These are phyloP conservation scores for Suhomyces pyralidae DNA, from an alignment of 805 yeast species.

Conservation along the genomic window DNA sequence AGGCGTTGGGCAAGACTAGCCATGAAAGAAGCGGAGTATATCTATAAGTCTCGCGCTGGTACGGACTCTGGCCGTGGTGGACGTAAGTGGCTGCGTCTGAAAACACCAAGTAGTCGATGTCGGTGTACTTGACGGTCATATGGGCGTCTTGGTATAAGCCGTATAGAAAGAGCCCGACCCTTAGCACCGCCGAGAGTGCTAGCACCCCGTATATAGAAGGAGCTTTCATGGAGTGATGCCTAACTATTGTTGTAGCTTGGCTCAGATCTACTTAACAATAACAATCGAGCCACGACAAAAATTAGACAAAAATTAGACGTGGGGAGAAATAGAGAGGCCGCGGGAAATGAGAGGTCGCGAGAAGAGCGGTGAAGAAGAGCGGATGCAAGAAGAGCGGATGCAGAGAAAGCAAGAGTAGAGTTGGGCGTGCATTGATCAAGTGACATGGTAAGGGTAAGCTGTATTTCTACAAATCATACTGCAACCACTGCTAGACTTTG, in stretches of 20 bases:
- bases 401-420: too few relatives aligned
- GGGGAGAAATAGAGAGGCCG: too few relatives aligned
- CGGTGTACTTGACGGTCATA: slow-evolving; percentile 84
- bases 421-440: too few relatives aligned
- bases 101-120: slow-evolving; percentile 90
- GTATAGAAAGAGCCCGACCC: slow-evolving; percentile 66
- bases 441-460: too few relatives aligned
- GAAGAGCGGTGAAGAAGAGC: too few relatives aligned
- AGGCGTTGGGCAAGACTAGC: slow-evolving; percentile 69
- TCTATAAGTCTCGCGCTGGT: slow-evolving; percentile 80
- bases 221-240: neutral
- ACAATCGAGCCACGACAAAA: neutral
- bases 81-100: slow-evolving; percentile 86
- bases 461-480: too few relatives aligned
- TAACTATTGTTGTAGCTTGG: neutral
- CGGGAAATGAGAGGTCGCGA: too few relatives aligned
- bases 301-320: too few relatives aligned
- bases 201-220: slow-evolving; percentile 6
- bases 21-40: slow-evolving; percentile 91
- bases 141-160: slow-evolving; percentile 85
- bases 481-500: too few relatives aligned
- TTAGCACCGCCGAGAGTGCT: slow-evolving; percentile 22
- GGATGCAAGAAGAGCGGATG: too few relatives aligned
- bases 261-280: neutral
- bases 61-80: slow-evolving; percentile 63